phyloP scores from a whole-genome alignment of 371 early-diverging fungal species.

The Smittium culicis region DNA sequence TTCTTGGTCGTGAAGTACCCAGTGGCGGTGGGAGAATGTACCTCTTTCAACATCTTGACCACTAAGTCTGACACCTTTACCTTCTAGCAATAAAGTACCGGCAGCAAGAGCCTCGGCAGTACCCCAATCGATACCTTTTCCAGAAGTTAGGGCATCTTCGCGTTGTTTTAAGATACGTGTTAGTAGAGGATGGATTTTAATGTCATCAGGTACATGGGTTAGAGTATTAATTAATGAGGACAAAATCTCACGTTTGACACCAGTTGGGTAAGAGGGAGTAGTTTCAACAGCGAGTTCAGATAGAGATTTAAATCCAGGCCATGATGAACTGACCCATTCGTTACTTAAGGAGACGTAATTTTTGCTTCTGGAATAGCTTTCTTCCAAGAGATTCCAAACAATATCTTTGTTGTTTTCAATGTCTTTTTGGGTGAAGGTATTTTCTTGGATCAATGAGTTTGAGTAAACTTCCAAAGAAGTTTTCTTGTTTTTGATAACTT shows the following conservation, averaged over 20 bases:
- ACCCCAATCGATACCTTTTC: slow-evolving; percentile 81
- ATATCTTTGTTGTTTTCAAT: slow-evolving; percentile 74
- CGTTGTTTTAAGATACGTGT: slow-evolving; percentile 70
- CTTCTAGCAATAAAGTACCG: slow-evolving; percentile 73
- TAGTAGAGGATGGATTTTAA: slow-evolving; percentile 74
- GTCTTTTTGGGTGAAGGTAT: slow-evolving; percentile 61
- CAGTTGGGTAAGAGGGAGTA: slow-evolving; percentile 56
- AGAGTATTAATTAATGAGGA: slow-evolving; percentile 65
- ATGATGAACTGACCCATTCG: slow-evolving; percentile 89
- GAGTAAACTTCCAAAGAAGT: slow-evolving; percentile 76
- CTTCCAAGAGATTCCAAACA: slow-evolving; percentile 81
- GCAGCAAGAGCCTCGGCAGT: slow-evolving; percentile 90
- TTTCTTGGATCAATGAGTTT: slow-evolving; percentile 64
- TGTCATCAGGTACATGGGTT: slow-evolving; percentile 67
- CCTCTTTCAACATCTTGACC: slow-evolving; percentile 97
- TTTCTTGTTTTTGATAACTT: slow-evolving; percentile 58
- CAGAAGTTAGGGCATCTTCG: slow-evolving; percentile 59
- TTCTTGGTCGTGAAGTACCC: slow-evolving; percentile 64
- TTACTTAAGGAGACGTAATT: slow-evolving; percentile 72
- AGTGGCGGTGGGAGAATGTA: slow-evolving; percentile 94
- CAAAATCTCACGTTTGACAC: slow-evolving; percentile 58
- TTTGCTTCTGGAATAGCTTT: slow-evolving; percentile 75
- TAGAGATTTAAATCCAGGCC: slow-evolving; percentile 79
- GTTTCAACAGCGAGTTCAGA: slow-evolving; percentile 62
- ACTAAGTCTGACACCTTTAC: slow-evolving; percentile 73